Conservation (phyloP, 2,329 filamentous ascomycete genomes). For the Tetracladium maxilliforme region DNA sequence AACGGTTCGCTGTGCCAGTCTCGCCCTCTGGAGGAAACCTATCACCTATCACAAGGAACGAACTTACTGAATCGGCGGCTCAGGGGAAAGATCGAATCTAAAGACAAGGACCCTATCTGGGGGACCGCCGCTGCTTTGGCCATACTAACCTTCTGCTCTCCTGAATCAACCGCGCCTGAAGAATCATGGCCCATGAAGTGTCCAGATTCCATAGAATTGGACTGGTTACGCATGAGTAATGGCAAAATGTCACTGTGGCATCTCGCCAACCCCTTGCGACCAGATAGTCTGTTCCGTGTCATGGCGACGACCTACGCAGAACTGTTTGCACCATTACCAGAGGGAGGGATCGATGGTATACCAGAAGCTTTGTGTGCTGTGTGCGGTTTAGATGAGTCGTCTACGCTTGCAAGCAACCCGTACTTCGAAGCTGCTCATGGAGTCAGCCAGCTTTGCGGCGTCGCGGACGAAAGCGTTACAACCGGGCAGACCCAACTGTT, state of each 20-base stretch:
- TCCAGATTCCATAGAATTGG: constrained; percentile 11
- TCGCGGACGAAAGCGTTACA: no score
- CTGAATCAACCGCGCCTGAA: constrained; percentile 16
- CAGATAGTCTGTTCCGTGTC: constrained; percentile 18
- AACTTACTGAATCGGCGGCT: constrained; percentile 22
- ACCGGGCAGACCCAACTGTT: constrained; percentile 18
- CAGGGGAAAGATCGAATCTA: constrained; percentile 13
- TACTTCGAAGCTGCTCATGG: no score
- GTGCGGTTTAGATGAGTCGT: constrained; percentile 12
- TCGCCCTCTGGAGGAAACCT: constrained; percentile 21
- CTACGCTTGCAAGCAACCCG: no score
- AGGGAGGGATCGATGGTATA: constrained; percentile 9
- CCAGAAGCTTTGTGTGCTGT: constrained; percentile 7
- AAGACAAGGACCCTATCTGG: constrained; percentile 29
- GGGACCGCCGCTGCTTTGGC: constrained; percentile 25
- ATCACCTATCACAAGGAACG: constrained; percentile 26
- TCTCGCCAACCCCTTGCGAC: constrained; percentile 16
- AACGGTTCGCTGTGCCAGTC: constrained; percentile 8
- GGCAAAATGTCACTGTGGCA: constrained; percentile 21
- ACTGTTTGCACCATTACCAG: constrained; percentile 18
- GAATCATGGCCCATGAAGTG: constrained; percentile 18
- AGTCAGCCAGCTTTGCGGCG: no score
- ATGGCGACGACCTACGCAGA: constrained; percentile 18
- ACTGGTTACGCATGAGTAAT: constrained; percentile 18
- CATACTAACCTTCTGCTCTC: constrained; percentile 22